Percentiles rank a stretch among this genome's conserved stretches.
These are phyloP conservation scores for Fusarium tricinctum DNA, from an alignment of 2,329 filamentous ascomycete genomes.

Conservation along the genomic window DNA sequence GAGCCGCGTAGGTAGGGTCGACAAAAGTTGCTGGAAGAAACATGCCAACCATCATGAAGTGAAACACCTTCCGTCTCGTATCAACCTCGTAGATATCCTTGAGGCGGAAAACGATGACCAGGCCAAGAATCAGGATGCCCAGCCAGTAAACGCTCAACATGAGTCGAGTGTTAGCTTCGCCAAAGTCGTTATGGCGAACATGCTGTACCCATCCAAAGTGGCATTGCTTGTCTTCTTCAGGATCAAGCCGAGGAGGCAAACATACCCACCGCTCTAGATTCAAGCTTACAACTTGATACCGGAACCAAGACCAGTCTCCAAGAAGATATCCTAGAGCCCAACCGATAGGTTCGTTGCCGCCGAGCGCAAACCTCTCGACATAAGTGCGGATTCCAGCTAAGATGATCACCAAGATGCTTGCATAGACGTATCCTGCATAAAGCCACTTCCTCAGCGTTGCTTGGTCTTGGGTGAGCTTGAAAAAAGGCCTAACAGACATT, in stretches of 20 bases:
- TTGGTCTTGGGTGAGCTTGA: slow-evolving; percentile 84
- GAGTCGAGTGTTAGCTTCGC: slow-evolving; percentile 86
- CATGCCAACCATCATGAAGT: slow-evolving; percentile 98
- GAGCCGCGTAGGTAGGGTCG: slow-evolving; percentile 84
- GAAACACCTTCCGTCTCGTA: slow-evolving; percentile 95
- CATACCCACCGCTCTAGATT: slow-evolving; percentile 82
- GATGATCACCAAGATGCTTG: slow-evolving; percentile 74
- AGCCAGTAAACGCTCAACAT: slow-evolving; percentile 81
- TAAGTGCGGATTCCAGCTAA: slow-evolving; percentile 79
- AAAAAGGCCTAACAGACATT: slow-evolving; percentile 77
- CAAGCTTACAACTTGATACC: slow-evolving; percentile 77
- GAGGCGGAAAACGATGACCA: slow-evolving; percentile 80
- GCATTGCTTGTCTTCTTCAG: slow-evolving; percentile 56
- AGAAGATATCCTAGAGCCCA: slow-evolving; percentile 94
- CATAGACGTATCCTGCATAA: slow-evolving; percentile 85
- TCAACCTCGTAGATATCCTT: slow-evolving; percentile 89
- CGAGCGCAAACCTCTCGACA: slow-evolving; percentile 75
- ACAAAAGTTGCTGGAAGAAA: slow-evolving; percentile 88
- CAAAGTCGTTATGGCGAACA: slow-evolving; percentile 74
- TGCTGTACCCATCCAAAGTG: slow-evolving; percentile 73
- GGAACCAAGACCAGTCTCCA: slow-evolving; percentile 79
- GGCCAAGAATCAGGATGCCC: slow-evolving; percentile 75
- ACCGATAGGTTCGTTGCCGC: slow-evolving; percentile 83
- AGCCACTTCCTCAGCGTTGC: slow-evolving; percentile 83
- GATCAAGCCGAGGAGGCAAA: slow-evolving; percentile 67